These are phyloP conservation scores for Prunus kanzakura DNA, from an alignment of 306 rosid genomes.

Conservation along the genomic window DNA sequence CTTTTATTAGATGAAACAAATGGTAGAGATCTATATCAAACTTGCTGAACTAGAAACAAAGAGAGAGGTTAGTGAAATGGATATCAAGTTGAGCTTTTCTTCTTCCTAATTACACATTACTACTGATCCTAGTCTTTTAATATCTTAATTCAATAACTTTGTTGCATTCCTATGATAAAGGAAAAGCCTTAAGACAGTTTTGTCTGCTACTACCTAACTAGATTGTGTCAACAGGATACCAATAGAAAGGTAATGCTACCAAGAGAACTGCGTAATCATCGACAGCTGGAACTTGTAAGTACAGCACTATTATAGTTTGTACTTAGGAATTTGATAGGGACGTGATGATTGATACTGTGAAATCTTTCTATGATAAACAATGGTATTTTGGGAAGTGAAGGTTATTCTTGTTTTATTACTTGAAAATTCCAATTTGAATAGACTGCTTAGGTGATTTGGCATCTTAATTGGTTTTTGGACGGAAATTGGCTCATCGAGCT, in stretches of 20 bases:
- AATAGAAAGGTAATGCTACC: constrained; percentile 68
- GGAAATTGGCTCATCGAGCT: not conserved
- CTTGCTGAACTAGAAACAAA: constrained; percentile 93
- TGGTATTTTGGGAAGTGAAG: not conserved
- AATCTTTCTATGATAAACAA: not conserved
- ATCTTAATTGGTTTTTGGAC: not conserved
- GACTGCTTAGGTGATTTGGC: not conserved
- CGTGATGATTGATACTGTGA: not conserved
- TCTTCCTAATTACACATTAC: constrained; percentile 9
- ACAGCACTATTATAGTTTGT: constrained; percentile 1
- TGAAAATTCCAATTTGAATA: not conserved
- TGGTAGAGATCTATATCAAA: constrained; percentile 94
- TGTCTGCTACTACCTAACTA: constrained; percentile 21
- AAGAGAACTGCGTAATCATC: constrained; percentile 79
- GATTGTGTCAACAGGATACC: constrained; percentile 68
- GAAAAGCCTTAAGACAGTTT: constrained; percentile 3
- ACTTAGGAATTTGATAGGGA: constrained; percentile 8
- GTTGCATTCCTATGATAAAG: not conserved
- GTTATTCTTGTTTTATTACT: not conserved
- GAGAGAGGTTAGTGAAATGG: constrained; percentile 57
- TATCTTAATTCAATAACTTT: not conserved
- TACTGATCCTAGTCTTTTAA: not conserved
- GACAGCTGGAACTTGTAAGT: constrained; percentile 80
- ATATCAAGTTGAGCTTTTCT: constrained; percentile 11
- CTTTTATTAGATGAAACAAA: constrained; percentile 66